Percentiles rank a stretch among this genome's conserved stretches.
These are phyloP conservation scores for Elsinoe perseae DNA, from an alignment of 2,329 filamentous ascomycete genomes.

Conservation along the genomic window DNA sequence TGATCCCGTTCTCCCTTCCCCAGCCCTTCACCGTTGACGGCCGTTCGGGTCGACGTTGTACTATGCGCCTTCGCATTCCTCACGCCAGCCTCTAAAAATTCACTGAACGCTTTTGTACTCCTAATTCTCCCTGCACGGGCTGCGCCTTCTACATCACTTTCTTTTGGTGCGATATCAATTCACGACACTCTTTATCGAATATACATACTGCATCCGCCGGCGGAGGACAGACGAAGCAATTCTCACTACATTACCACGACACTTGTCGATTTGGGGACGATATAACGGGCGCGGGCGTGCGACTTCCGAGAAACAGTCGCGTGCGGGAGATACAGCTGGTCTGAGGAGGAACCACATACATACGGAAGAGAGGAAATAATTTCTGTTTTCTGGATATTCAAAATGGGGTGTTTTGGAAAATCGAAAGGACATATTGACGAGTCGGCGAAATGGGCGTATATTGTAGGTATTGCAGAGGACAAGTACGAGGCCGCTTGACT, in stretches of 20 bases:
- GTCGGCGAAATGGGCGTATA: conserved; percentile 73
- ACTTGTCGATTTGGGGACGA: background rate
- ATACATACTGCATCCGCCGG: background rate
- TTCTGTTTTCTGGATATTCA: conserved; percentile 9
- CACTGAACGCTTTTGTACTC: conserved; percentile 1
- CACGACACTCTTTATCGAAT: conserved; percentile 3
- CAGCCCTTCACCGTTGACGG: conserved; percentile 10
- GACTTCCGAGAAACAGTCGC: background rate
- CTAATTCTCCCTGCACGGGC: background rate
- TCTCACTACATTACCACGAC: background rate
- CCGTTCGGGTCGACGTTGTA: conserved; percentile 8
- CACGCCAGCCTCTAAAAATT: conserved; percentile 13
- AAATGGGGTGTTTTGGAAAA: conserved; percentile 31
- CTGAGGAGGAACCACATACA: background rate
- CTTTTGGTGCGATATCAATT: background rate
- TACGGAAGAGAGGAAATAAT: background rate
- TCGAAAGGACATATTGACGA: conserved; percentile 34
- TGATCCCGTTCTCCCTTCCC: background rate
- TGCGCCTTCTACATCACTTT: conserved; percentile 12
- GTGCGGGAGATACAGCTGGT: background rate
- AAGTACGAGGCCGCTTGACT: conserved; percentile 19
- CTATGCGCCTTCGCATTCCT: conserved; percentile 13
- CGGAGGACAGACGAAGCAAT: background rate
- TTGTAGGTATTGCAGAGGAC: conserved; percentile 49
- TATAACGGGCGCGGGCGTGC: background rate